phyloP scores from a whole-genome alignment of 768 basidiomycete species.

The Fomitopsis pulvina region DNA sequence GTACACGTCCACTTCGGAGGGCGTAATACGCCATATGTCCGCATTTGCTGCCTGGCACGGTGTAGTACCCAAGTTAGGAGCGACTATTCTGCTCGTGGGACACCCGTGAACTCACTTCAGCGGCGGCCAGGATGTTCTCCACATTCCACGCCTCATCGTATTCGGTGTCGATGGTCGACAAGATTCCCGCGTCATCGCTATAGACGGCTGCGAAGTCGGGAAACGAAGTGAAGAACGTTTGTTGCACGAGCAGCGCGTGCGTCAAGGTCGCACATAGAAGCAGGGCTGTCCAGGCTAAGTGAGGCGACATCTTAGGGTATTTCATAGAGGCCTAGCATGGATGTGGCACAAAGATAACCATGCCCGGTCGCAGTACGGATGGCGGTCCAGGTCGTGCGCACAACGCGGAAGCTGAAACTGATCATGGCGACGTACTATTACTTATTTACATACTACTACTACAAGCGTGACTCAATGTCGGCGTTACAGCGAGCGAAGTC shows the following conservation, averaged over 20 bases:
- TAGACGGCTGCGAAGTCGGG: neutral
- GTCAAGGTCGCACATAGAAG: neutral
- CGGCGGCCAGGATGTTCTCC: slow-evolving; percentile 1
- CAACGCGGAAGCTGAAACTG: neutral
- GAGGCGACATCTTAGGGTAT: neutral
- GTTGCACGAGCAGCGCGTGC: neutral
- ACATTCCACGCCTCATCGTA: neutral
- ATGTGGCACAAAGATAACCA: neutral
- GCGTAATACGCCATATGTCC: slow-evolving; percentile 46
- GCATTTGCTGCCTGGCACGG: slow-evolving; percentile 32
- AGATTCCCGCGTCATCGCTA: neutral
- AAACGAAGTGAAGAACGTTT: neutral
- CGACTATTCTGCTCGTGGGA: neutral
- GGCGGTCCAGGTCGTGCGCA: neutral
- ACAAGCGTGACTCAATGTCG: too few relatives aligned
- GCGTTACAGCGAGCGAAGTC: too few relatives aligned
- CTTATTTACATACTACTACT: too few relatives aligned
- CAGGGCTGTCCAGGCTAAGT: neutral
- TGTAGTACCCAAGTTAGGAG: neutral
- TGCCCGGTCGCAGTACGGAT: neutral
- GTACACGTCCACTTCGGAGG: slow-evolving; percentile 45
- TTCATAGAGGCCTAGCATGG: neutral
- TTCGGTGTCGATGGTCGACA: neutral
- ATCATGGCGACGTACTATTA: too few relatives aligned
- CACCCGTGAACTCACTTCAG: slow-evolving; percentile 2